Percentiles rank a stretch among this genome's conserved stretches.
phyloP scores from a whole-genome alignment of 2,329 filamentous ascomycete genomes.

The Clonostachys rhizophaga region DNA sequence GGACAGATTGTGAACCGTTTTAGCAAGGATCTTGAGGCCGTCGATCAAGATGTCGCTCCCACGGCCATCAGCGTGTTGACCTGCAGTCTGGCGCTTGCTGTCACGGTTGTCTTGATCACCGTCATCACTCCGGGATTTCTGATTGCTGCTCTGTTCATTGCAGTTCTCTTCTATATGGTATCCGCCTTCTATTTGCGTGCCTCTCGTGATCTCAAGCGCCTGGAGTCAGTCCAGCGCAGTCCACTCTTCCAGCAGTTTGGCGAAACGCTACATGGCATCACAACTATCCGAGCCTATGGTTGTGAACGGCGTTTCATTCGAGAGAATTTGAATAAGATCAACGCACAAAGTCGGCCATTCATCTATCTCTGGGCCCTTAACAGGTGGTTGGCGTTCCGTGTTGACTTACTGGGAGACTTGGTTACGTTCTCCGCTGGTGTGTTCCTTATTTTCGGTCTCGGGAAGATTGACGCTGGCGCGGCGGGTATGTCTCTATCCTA shows the following conservation, averaged over 20 bases:
- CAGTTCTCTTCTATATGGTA: slow-evolving; percentile 73
- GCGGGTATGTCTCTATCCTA: slow-evolving; percentile 94
- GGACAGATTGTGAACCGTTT: slow-evolving; percentile 98
- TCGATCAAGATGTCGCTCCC: slow-evolving; percentile 94
- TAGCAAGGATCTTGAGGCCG: slow-evolving; percentile 91
- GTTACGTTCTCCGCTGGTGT: slow-evolving; percentile 92
- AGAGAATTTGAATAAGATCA: slow-evolving; percentile 84
- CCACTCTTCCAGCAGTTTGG: slow-evolving; percentile 97
- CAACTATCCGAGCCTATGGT: slow-evolving; percentile 93
- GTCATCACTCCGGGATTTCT: slow-evolving; percentile 88
- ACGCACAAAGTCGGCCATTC: slow-evolving; percentile 87
- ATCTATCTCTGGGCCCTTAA: slow-evolving; percentile 97
- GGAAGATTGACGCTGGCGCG: slow-evolving; percentile 80
- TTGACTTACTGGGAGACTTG: slow-evolving; percentile 84
- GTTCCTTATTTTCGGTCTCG: slow-evolving; percentile 82
- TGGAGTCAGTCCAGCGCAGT: slow-evolving; percentile 91
- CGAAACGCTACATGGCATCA: slow-evolving; percentile 90
- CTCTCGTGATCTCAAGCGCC: slow-evolving; percentile 90
- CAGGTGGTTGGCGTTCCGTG: slow-evolving; percentile 90
- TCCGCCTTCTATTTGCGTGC: slow-evolving; percentile 85
- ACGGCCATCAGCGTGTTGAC: slow-evolving; percentile 74
- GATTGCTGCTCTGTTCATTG: slow-evolving; percentile 82
- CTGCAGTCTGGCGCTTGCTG: slow-evolving; percentile 64
- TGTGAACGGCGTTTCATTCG: slow-evolving; percentile 90
- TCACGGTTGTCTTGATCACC: slow-evolving; percentile 84